These are phyloP conservation scores for Exidia glandulosa DNA, from an alignment of 768 basidiomycete genomes.

Conservation along the genomic window DNA sequence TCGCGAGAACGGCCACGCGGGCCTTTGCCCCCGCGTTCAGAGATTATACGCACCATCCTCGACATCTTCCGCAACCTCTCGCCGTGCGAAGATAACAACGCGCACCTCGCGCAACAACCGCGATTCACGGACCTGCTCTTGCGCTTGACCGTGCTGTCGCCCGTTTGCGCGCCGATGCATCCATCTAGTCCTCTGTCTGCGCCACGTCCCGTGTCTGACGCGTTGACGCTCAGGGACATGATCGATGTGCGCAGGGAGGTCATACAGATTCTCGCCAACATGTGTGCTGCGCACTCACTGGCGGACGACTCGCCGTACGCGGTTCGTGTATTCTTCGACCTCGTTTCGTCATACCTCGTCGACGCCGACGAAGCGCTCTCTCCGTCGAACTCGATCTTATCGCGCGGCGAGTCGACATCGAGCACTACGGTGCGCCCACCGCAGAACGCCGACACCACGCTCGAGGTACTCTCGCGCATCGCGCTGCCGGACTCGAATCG, in stretches of 20 bases:
- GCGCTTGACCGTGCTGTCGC: constrained; percentile 47
- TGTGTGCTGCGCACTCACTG: constrained; percentile 43
- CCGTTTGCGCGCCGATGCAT: not conserved
- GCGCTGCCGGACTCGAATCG: constrained; percentile 72
- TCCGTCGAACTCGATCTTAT: constrained; percentile 48
- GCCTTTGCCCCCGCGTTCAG: constrained; percentile 55
- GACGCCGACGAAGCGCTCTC: constrained; percentile 57
- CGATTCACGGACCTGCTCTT: constrained; percentile 56
- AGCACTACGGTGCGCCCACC: constrained; percentile 41
- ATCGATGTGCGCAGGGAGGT: constrained; percentile 68
- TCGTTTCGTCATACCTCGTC: constrained; percentile 65
- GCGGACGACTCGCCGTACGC: constrained; percentile 26
- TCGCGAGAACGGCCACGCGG: constrained; percentile 35
- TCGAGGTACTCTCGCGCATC: constrained; percentile 76
- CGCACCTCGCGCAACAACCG: constrained; percentile 47
- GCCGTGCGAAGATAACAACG: constrained; percentile 58
- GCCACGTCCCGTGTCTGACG: constrained; percentile 36
- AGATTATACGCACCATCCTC: constrained; percentile 54
- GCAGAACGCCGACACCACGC: constrained; percentile 55
- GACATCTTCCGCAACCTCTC: constrained; percentile 85
- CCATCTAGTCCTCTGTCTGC: not conserved
- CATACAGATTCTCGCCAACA: constrained; percentile 41
- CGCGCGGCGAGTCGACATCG: constrained; percentile 29
- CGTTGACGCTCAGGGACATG: constrained; percentile 60
- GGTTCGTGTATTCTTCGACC: constrained; percentile 44